phyloP scores from a whole-genome alignment of 805 yeast genomes.

The Nakazawaea peltata region DNA sequence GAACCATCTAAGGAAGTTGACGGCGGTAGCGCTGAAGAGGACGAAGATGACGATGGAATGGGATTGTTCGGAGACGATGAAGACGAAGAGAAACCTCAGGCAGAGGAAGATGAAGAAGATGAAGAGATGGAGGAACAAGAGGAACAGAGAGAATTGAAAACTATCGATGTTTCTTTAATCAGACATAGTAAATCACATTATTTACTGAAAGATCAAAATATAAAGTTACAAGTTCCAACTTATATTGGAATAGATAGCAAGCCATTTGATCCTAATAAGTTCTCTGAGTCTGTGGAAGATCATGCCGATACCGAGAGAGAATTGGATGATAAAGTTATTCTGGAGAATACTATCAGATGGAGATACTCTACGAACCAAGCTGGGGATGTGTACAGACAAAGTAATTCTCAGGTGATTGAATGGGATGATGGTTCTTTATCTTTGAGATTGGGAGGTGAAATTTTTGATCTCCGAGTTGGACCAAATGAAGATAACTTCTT shows the following conservation, averaged over 20 bases:
- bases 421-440: constrained; percentile 94
- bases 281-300: constrained; percentile 26
- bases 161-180: constrained; percentile 35
- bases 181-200: constrained; percentile 42
- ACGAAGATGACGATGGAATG: constrained; percentile 33
- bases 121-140: constrained; percentile 21
- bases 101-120: constrained; percentile 20
- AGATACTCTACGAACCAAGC: constrained; percentile 72
- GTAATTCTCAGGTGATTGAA: constrained; percentile 82
- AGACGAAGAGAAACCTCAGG: constrained; percentile 18
- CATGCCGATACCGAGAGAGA: constrained; percentile 35
- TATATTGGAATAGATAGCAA: constrained; percentile 76
- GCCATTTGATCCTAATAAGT: constrained; percentile 72
- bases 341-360: constrained; percentile 91
- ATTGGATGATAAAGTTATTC: constrained; percentile 56
- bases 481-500: constrained; percentile 66
- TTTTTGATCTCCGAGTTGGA: constrained; percentile 67
- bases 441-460: constrained; percentile 78
- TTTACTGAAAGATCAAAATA: constrained; percentile 24
- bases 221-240: constrained; percentile 64
- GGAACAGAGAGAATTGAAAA: constrained; percentile 20
- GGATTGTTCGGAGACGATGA: constrained; percentile 20
- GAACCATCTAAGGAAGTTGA: too few species aligned
- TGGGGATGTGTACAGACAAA: constrained; percentile 71
- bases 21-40: too few species aligned